A percentile compares a stretch with the other conserved stretches of the same genome.
These are phyloP conservation scores for Tephrocybe sp. DNA, from an alignment of 768 basidiomycete genomes.

Conservation along the genomic window DNA sequence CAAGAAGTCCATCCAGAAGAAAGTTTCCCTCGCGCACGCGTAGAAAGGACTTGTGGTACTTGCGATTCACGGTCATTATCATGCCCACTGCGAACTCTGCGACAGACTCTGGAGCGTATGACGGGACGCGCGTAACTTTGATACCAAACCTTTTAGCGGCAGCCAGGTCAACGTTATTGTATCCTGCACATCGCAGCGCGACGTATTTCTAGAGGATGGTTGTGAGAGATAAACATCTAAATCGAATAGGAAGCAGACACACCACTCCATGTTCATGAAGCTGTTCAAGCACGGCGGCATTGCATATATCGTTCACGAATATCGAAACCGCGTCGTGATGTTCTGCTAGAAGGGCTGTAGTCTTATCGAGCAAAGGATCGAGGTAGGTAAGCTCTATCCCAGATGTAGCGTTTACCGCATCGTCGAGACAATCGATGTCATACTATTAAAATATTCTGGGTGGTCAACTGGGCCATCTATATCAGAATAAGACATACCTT, in stretches of 20 bases:
- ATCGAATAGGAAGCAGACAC: conserved; percentile 8
- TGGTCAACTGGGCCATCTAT: background rate
- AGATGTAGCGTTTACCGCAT: conserved; percentile 24
- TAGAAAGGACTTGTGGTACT: conserved; percentile 45
- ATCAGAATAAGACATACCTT: conserved; percentile 22
- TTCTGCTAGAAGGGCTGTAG: conserved; percentile 34
- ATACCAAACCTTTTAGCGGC: conserved; percentile 30
- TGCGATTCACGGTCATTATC: conserved; percentile 44
- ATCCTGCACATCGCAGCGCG: conserved; percentile 41
- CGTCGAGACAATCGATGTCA: conserved; percentile 33
- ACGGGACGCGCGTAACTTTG: conserved; percentile 40
- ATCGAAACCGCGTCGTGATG: conserved; percentile 40
- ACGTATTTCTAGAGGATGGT: conserved; percentile 36
- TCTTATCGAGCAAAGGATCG: conserved; percentile 35
- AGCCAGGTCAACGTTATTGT: conserved; percentile 41
- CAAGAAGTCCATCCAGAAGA: conserved; percentile 43
- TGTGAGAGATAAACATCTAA: background rate
- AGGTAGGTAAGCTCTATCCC: conserved; percentile 35
- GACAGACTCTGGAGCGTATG: conserved; percentile 44
- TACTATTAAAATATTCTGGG: conserved; percentile 25
- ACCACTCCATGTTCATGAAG: conserved; percentile 37
- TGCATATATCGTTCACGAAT: conserved; percentile 44
- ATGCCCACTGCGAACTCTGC: conserved; percentile 48
- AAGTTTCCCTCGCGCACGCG: conserved; percentile 48
- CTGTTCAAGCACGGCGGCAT: conserved; percentile 30